phyloP scores from a whole-genome alignment of 164 flowering plant species.

The Umbellularia californica region DNA sequence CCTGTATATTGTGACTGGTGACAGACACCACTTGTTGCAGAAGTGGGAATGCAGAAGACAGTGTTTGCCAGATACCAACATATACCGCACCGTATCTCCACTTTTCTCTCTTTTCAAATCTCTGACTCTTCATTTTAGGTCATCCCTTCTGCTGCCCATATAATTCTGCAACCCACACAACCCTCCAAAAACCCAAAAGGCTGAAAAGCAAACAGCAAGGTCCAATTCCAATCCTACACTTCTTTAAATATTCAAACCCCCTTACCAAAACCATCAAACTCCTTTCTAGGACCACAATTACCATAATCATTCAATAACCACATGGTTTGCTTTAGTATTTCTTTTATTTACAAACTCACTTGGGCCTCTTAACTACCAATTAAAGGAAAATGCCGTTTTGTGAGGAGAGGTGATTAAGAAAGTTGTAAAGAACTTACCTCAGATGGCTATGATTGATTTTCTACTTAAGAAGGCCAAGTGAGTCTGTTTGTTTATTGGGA shows the following conservation, averaged over 20 bases:
- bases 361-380: conserved; percentile 1
- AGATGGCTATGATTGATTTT: neutral
- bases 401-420: neutral
- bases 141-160: conserved; percentile 9
- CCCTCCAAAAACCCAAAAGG: conserved; percentile 14
- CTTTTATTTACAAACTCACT: conserved; percentile 6
- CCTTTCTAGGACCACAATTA: conserved; percentile 6
- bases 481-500: neutral
- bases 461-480: neutral
- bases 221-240: conserved; percentile 12
- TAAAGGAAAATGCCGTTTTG: conserved; percentile 7
- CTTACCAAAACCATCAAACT: conserved; percentile 21
- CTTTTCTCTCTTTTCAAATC: conserved; percentile 8
- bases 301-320: neutral
- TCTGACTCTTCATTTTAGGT: conserved; percentile 11
- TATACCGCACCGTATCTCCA: conserved; percentile 13
- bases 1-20: neutral
- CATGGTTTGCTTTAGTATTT: neutral
- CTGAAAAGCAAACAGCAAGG: conserved; percentile 20
- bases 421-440: neutral
- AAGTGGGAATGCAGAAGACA: conserved; percentile 28
- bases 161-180: conserved; percentile 20
- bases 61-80: conserved; percentile 4
- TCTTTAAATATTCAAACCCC: conserved; percentile 7
- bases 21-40: neutral